Evolutionary conservation across 2,329 filamentous ascomycete genomes (phyloP).

Genomic region (Xylariales sp.): DNA sequence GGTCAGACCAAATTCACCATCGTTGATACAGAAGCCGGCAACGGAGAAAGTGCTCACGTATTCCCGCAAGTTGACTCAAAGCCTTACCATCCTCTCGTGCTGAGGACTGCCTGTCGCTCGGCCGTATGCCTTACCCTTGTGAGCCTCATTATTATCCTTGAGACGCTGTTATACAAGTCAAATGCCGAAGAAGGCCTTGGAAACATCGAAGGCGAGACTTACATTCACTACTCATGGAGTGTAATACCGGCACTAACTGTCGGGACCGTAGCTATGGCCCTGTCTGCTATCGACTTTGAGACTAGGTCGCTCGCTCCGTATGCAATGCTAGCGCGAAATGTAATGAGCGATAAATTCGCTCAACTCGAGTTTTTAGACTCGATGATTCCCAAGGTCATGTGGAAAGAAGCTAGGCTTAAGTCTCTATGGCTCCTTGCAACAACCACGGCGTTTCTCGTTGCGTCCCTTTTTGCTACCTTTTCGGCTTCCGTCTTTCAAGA

Average conservation of each 20-base stretch:
- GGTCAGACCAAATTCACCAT: not conserved
- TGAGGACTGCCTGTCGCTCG: not conserved
- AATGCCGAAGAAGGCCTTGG: conserved; percentile 4
- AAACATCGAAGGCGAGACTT: not conserved
- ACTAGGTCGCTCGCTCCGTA: not conserved
- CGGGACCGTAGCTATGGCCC: not conserved
- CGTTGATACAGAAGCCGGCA: not conserved
- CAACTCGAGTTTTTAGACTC: conserved; percentile 14
- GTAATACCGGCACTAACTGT: conserved; percentile 5
- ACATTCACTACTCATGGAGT: conserved; percentile 17
- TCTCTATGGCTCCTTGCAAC: not conserved
- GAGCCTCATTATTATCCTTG: not conserved
- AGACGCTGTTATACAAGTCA: conserved; percentile 1
- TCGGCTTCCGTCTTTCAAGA: conserved; percentile 24
- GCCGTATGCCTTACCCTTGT: not conserved
- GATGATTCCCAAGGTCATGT: not conserved
- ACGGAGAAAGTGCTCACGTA: no score
- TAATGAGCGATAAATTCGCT: not conserved
- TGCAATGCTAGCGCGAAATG: not conserved
- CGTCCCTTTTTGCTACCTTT: conserved; percentile 21
- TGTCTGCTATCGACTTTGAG: conserved; percentile 3
- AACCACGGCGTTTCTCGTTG: conserved; percentile 13
- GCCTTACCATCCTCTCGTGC: not conserved
- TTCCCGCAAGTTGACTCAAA: conserved; percentile 13
- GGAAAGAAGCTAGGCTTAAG: not conserved